Evolutionary conservation across 371 early-diverging fungal genomes (phyloP), one percentile per base, ranked within the genome.

Genomic region (Smittium mucronatum): DNA sequence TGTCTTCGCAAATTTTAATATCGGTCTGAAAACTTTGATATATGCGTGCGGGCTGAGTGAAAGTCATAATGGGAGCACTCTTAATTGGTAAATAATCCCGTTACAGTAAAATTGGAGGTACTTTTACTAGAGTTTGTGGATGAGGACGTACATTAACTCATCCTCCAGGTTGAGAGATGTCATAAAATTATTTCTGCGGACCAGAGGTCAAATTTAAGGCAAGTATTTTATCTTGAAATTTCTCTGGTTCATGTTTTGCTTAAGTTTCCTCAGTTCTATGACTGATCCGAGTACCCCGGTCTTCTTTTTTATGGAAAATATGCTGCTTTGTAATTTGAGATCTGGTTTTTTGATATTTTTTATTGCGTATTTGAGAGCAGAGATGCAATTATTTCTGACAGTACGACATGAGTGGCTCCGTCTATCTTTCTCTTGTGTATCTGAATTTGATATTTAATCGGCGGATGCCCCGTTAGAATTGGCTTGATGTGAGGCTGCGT

Each of bases 91-190:
- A 26, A 72, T 69, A 30, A 75, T 69, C 17, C 75, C 77, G 31
- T 80, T 73, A 75, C 81, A 83, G n/a, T 71, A 58, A 60, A 82
- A 81, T 36, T 77, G 81, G 15, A 83, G 76, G 68, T 72, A 81
- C 0, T 66, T 65, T 70, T 65, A 69, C 75, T 70, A 26, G 74
- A 71, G 1, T 71, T 61, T 25, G 71, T 72, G 26, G 47, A 78
- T 71, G 0, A 75, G 72, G 68, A 77, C 77, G 29, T 73, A 73
- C 63, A 78, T 71, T 16, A 76, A 78, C 11, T 76, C 77, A 63
- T 75, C 74, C 68, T 76, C 76, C 32, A 80, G 70, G 64, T 72
- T 76, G 59, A 80, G 63, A 16, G n/a, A n/a, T 2, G 72, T 71
- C 0, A 80, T 75, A 69, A 72, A 78, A 58, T 80, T 78, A 57